Evolutionary conservation across 139 green algal genomes (phyloP).

Genomic region (Nannochloris sp.): DNA sequence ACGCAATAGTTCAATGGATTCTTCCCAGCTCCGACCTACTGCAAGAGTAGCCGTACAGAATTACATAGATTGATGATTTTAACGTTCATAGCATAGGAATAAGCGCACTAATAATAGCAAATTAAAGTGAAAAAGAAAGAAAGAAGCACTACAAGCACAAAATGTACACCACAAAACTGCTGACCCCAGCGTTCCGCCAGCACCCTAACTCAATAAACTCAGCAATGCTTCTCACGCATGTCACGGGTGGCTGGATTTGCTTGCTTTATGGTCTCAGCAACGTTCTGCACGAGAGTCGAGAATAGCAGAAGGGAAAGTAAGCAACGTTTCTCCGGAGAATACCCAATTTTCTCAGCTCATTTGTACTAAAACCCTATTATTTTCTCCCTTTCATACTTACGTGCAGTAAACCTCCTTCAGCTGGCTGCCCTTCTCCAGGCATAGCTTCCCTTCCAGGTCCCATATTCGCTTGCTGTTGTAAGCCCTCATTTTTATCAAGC

Average conservation of each 20-base stretch:
- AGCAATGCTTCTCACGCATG: slow-evolving; percentile 13
- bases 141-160: too few relatives aligned
- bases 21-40: too few relatives aligned
- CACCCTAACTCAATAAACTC: too few relatives aligned
- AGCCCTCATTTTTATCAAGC: not conserved
- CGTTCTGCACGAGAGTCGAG: not conserved
- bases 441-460: slow-evolving; percentile 4
- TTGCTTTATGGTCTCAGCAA: not conserved
- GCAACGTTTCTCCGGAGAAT: not conserved
- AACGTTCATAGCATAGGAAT: too few relatives aligned
- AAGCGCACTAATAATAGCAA: too few relatives aligned
- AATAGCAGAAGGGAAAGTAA: not conserved
- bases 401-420: not conserved
- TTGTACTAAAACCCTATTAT: not conserved
- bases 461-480: slow-evolving; percentile 14
- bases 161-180: too few relatives aligned
- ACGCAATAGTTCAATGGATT: too few relatives aligned
- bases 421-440: not conserved
- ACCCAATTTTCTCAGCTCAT: too few relatives aligned
- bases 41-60: too few relatives aligned
- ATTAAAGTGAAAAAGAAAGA: too few relatives aligned
- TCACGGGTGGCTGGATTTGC: slow-evolving; percentile 6
- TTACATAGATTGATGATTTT: too few relatives aligned
- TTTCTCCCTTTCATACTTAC: slow-evolving; percentile 5
- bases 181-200: too few relatives aligned